Evolutionary conservation across 108 stramenopile species (phyloP), one percentile per base, ranked within the genome.

Genomic region (Phaeodactylum tricornutum): DNA sequence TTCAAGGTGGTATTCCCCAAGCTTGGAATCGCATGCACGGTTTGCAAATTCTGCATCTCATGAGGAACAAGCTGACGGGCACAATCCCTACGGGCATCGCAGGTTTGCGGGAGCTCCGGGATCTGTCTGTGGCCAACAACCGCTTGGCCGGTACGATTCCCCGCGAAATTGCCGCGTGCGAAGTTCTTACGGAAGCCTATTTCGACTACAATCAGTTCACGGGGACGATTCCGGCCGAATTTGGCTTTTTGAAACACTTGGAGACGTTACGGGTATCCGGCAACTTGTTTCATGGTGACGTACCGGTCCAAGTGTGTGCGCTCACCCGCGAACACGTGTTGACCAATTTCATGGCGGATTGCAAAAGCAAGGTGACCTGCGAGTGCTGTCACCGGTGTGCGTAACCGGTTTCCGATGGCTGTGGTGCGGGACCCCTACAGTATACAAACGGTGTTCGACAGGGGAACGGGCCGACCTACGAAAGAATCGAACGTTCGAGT

Each of bases 11-110:
- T 9, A 45, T 72, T 24, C 71, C 71, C 9, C 23, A 20, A 15
- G 26, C 29, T 14, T 22, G 64, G 15, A 58, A 43, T n/a, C 21
- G 27, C n/a, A 19, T 71, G 17, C 27, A 24, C 26, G 39, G 33
- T 8, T 59, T 82, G 15, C 72, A 82, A 49, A 72, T 82, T 23
- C 49, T 82, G 9, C 81, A 77, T 58, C 28, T 72, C 20, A 74
- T 78, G 29, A 63, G 51, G 14, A 77, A 77, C 48, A 31, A 28
- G 8, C 39, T 81, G 8, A 61, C 67, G 11, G 81, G 80, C 7
- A 71, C 70, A 2, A 53, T 82, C 17, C 64, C 74, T 17, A 31
- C 63, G 0, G 29, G 23, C 4, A 52, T 78, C 40, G 81, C 68
- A 4, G 21, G 54, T 7, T 27, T 77, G 31, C 59, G 61, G 7